phyloP scores from a whole-genome alignment of 805 yeast species.

The Yamadazyma nakazawae region DNA sequence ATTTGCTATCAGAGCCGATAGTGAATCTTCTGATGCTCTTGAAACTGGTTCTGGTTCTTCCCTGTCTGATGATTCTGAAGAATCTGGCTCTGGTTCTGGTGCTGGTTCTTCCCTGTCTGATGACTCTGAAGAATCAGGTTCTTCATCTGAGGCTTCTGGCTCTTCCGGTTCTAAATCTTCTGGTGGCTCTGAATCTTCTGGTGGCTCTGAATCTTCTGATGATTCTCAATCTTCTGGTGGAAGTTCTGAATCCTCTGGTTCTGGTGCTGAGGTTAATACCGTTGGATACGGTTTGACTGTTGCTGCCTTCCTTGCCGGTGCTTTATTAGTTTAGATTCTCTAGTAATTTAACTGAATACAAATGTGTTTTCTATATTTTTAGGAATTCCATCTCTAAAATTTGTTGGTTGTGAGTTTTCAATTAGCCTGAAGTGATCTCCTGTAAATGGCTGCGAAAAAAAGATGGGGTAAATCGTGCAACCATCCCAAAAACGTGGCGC shows the following conservation, averaged over 20 bases:
- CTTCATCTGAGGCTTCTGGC: conserved; percentile 7
- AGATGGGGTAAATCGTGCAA: not conserved
- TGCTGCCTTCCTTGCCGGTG: conserved; percentile 15
- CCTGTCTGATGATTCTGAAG: conserved; percentile 2
- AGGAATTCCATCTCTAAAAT: too few species aligned
- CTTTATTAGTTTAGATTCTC: conserved; percentile 12
- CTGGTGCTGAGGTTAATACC: conserved; percentile 7
- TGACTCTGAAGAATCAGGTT: conserved; percentile 7
- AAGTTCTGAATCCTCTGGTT: conserved; percentile 6
- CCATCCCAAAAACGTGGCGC: not conserved
- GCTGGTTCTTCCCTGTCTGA: not conserved
- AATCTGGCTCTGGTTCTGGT: conserved; percentile 2
- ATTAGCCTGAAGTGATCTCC: not conserved
- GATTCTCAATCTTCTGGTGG: conserved; percentile 10
- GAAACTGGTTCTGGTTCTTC: conserved; percentile 10
- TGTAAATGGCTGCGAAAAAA: not conserved
- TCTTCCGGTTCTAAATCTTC: conserved; percentile 6
- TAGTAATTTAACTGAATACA: not conserved
- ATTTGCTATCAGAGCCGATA: conserved; percentile 12
- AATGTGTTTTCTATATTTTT: not conserved
- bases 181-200: conserved; percentile 4
- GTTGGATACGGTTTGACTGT: conserved; percentile 13
- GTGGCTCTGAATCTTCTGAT: conserved; percentile 1
- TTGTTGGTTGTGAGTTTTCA: too few species aligned
- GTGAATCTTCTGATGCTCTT: conserved; percentile 11